Base-by-base conservation (phyloP, 441 rosid genomes). In the Omphalea diandra region DNA sequence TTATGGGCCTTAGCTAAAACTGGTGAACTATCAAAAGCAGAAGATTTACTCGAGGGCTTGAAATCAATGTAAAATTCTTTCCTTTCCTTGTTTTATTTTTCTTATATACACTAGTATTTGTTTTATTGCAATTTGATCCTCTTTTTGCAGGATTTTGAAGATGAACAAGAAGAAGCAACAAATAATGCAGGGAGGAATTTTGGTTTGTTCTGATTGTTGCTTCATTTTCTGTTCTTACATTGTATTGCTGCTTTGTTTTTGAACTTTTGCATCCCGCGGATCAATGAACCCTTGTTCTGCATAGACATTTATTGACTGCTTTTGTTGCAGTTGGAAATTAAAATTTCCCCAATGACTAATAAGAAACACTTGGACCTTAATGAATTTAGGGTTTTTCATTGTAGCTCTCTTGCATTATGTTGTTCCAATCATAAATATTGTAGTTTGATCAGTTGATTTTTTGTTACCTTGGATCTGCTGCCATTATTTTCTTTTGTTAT, bases 131-230 rank as follows among this genome's bases (percentile, higher is more conserved):
- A 29, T 67, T 61, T 35, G 56, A 20, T 65, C 44, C 50, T 62
- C 35, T 49, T 40, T 63, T 24, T 75, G 72, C 69, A 89, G 90
- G 70, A 63, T 84, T 65, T 80, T 81, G 1, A 81, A 44, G 77
- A 86, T 86, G 95, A 83, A 65, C 77, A 77, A 82, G 85, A 91
- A 91, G 86, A 91, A 87, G 84, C 96, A 87, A 73, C 78, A 81
- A 65, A n/a, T 73, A 74, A 85, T 91, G 94, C 91, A 80, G 78
- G 76, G 63, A 71, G 97, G 82, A 78, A 55, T 91, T 60, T 78
- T 70, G 92, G 92, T 91, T 69, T 79, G 86, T 81, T 65, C 64
- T 53, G 6, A 15, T 65, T 53, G 14, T 49, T 61, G 32, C 74
- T 62, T 75, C 44, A 33, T 77, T 38, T 67, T 5, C 32, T 58